Evolutionary conservation across 225 moss, liverwort and hornwort genomes (phyloP).

Genomic region (Rhytidiadelphus loreus): DNA sequence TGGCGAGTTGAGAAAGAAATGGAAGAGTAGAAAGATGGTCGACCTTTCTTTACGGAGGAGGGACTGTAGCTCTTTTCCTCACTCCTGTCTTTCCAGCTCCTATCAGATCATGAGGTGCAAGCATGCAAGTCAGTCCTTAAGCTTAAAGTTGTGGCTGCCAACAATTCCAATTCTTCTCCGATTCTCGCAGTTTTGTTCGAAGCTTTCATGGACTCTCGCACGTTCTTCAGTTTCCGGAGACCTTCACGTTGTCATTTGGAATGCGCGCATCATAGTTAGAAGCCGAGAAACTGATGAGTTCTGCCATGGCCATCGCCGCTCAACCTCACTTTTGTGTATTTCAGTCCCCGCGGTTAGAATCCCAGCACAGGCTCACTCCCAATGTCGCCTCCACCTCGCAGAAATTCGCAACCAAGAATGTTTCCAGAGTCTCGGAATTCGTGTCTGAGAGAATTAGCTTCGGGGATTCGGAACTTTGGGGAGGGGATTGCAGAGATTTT

Average conservation of each 20-base stretch:
- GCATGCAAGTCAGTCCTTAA: too few species aligned
- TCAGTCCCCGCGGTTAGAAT: background rate
- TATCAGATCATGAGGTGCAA: background rate
- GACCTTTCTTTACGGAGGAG: background rate
- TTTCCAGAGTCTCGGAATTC: background rate
- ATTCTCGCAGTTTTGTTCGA: background rate
- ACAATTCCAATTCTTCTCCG: background rate
- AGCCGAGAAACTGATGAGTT: background rate
- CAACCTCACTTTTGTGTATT: background rate
- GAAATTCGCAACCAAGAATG: background rate
- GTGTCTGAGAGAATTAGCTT: background rate
- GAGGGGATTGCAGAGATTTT: background rate
- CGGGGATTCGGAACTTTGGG: background rate
- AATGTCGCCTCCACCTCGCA: background rate
- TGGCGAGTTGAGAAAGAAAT: background rate
- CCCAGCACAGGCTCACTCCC: background rate
- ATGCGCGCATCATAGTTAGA: background rate
- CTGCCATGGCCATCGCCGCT: slow-evolving; percentile 3
- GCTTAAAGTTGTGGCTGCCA: slow-evolving; percentile 12
- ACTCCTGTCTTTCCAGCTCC: background rate
- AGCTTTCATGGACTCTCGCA: background rate
- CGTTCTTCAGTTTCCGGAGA: background rate
- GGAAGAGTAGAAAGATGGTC: background rate
- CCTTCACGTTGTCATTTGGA: background rate
- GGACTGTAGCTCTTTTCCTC: background rate